Conservation (phyloP, 495 filamentous ascomycete species). For the Glonium stellatum region DNA sequence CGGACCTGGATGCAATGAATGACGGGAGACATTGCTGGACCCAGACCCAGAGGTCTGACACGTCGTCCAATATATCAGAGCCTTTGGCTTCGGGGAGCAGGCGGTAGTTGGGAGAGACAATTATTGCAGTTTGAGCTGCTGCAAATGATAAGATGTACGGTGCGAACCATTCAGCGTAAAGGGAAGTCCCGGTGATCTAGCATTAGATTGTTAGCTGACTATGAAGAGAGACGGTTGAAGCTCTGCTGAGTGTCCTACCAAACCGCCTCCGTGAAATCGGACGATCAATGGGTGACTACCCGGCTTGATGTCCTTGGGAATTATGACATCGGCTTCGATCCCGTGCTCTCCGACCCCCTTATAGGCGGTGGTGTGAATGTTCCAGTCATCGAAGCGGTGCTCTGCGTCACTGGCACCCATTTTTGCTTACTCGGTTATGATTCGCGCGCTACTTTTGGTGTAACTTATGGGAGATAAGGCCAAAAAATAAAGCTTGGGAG, state of each 20-base stretch:
- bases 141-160: constrained; percentile 16
- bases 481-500: neutral
- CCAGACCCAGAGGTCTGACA: constrained; percentile 49
- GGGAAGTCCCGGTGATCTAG: constrained; percentile 10
- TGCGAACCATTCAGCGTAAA: constrained; percentile 19
- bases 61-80: constrained; percentile 43
- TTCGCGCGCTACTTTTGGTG: neutral
- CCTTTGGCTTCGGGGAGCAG: constrained; percentile 46
- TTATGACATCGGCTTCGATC: constrained; percentile 15
- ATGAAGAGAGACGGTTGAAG: neutral
- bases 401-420: neutral
- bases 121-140: constrained; percentile 33
- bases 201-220: neutral
- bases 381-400: constrained; percentile 16
- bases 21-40: constrained; percentile 19
- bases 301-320: constrained; percentile 21
- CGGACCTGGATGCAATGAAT: constrained; percentile 6
- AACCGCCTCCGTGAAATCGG: constrained; percentile 21
- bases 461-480: neutral
- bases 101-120: constrained; percentile 46
- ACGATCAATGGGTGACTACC: constrained; percentile 19
- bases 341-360: constrained; percentile 14
- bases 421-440: neutral
- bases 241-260: neutral
- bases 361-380: constrained; percentile 13